These are phyloP conservation scores for Stygiomarasmius scandens DNA, from an alignment of 1,284 basidiomycete genomes.

Conservation along the genomic window DNA sequence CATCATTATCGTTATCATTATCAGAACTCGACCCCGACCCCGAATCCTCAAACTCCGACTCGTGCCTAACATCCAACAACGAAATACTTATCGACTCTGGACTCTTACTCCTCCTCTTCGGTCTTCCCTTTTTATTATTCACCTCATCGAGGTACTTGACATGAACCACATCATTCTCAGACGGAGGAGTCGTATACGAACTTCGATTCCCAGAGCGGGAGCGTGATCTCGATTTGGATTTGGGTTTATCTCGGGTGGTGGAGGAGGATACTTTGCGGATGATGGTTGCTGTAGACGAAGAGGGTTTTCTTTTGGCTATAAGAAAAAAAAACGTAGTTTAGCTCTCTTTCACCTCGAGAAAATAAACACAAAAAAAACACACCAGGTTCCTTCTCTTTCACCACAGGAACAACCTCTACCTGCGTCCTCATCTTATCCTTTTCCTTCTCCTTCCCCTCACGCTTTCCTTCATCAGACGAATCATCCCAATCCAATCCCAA, in stretches of 20 bases:
- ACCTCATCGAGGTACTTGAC: not conserved
- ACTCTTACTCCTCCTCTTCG: not conserved
- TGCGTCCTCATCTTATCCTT: not conserved
- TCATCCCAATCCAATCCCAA: too few relatives aligned
- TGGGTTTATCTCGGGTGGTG: not conserved
- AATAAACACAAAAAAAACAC: not conserved
- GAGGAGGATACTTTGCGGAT: not conserved
- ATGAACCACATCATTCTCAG: not conserved
- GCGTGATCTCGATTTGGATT: not conserved
- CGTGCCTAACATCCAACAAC: too few relatives aligned
- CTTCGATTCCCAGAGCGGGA: not conserved
- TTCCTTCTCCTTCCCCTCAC: not conserved
- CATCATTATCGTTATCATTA: too few relatives aligned
- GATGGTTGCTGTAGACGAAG: too few relatives aligned
- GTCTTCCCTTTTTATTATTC: not conserved
- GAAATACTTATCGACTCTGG: not conserved
- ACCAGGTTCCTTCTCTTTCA: not conserved
- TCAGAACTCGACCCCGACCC: too few relatives aligned
- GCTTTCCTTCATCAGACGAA: not conserved
- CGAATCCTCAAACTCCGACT: too few relatives aligned
- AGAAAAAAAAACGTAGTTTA: too few relatives aligned
- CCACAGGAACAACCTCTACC: not conserved
- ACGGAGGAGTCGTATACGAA: not conserved
- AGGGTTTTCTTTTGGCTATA: too few relatives aligned
- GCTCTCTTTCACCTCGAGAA: not conserved